A percentile compares a stretch with the other conserved stretches of the same genome.
Evolutionary conservation across 352 stramenopile genomes (phyloP).

Genomic region (Thraustochytrium sp.): DNA sequence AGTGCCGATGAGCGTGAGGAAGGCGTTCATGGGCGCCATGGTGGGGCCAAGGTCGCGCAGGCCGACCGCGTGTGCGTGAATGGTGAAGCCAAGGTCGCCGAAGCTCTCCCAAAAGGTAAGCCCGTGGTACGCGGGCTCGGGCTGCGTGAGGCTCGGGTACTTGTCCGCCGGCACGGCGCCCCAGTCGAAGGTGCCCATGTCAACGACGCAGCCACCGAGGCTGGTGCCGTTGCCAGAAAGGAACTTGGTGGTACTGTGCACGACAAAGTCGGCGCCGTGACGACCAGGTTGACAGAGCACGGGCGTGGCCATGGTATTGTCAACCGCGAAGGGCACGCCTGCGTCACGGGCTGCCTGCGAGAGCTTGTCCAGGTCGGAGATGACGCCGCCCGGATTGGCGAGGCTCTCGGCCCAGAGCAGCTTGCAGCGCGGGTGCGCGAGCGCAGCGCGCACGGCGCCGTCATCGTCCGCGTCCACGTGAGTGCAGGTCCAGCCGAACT

Average conservation of each 20-base stretch:
- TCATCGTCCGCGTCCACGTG: conserved; percentile 39
- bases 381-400: conserved; percentile 43
- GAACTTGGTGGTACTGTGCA: conserved; percentile 48
- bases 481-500: conserved; percentile 66
- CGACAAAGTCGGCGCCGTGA: conserved; percentile 40
- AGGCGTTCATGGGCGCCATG: conserved; percentile 67
- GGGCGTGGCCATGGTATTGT: conserved; percentile 47
- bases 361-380: conserved; percentile 38
- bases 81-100: conserved; percentile 45
- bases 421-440: conserved; percentile 37
- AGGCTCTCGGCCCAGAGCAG: conserved; percentile 44
- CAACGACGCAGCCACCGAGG: conserved; percentile 37
- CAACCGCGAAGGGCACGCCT: conserved; percentile 35
- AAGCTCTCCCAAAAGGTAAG: conserved; percentile 45
- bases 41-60: conserved; percentile 45
- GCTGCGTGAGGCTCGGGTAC: conserved; percentile 5
- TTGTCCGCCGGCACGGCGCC: background rate
- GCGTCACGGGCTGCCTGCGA: background rate
- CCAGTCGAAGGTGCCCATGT: conserved; percentile 44
- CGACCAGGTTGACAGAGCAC: conserved; percentile 27
- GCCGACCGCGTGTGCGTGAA: conserved; percentile 5
- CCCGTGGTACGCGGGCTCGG: conserved; percentile 14
- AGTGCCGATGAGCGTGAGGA: conserved; percentile 71
- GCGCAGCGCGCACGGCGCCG: background rate
- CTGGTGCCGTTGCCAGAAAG: conserved; percentile 38